phyloP scores from a whole-genome alignment of 495 filamentous ascomycete genomes.

The Xylaria longipes region DNA sequence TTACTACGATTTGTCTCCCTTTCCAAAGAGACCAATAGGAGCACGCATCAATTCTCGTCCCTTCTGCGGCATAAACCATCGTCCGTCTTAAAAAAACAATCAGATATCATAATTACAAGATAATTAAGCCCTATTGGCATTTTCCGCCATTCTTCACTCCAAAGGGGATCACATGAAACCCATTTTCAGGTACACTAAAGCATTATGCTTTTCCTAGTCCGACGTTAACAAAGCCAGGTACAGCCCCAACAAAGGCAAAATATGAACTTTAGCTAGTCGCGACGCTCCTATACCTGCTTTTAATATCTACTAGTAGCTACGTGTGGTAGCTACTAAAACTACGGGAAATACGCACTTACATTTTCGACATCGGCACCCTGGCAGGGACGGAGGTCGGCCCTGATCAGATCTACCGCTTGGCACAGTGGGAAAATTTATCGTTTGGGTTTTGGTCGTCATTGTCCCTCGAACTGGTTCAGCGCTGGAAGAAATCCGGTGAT shows the following conservation, averaged over 20 bases:
- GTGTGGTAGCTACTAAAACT: slow-evolving; percentile 1
- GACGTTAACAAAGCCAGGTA: slow-evolving; percentile 15
- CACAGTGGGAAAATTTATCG: background rate
- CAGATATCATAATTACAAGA: background rate
- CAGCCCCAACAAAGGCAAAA: slow-evolving; percentile 12
- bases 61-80: background rate
- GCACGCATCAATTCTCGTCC: background rate
- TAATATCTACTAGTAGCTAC: background rate
- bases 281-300: background rate
- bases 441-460: background rate
- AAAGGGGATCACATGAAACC: background rate
- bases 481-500: background rate
- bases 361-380: background rate
- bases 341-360: background rate
- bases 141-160: background rate
- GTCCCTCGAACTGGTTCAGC: slow-evolving; percentile 1
- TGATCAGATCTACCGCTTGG: background rate
- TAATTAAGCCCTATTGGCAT: background rate
- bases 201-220: slow-evolving; percentile 14
- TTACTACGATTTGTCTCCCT: background rate
- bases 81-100: background rate
- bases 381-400: background rate
- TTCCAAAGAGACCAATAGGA: slow-evolving; percentile 1
- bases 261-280: background rate
- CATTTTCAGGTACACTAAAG: slow-evolving; percentile 3